Evolutionary conservation across 2,329 filamentous ascomycete species (phyloP), one percentile per base, ranked within the genome.

Genomic region (Camillea tinctor): DNA sequence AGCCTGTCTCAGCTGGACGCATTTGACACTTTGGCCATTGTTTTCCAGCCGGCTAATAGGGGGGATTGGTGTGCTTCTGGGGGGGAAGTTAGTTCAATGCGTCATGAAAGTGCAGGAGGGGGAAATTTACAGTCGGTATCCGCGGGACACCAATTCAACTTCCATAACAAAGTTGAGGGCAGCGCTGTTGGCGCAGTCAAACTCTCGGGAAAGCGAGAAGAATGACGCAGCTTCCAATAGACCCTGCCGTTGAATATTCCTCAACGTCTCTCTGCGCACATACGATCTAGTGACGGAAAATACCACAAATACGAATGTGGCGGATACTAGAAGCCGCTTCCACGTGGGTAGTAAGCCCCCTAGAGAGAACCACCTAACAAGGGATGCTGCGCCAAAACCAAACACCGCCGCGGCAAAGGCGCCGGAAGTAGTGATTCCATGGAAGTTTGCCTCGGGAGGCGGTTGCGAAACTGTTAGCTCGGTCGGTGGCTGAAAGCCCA

Each of bases 1-100:
- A n/a, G 85, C 86, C 63, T 88, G 88, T 62, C 95, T 90, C 44
- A 99, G 79, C 63, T 92, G 86, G 63, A 88, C 80, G 72, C 95
- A 99, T 70, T 92, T 88, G 67, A 92, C 85, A 7, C 82, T 85
- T 72, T 96, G 91, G 50, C 87, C 87, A 61, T 88, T 88, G 67
- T 96, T 92, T 73, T 99, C 95, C 30, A 99, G 81, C 52, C 94
- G 87, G 66, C 91, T 96, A 61, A 97, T 90, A n/a, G 95, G 95
- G 6, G 95, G 94, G 40, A 98, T 78, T 22, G 93, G 94, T 17
- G 88, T 89, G 80, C 92, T 96, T 77, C 92, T 96, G 56, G 61
- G 60, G n/a, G 21, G 36, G 36, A 50, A 30, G 36, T 68, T 60
- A 70, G 66, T 59, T 22, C 26, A 36, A 50, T 51, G 11, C 7